Evolutionary conservation across 345 rosid species (phyloP).

Genomic region (Rubroshorea leprosula): DNA sequence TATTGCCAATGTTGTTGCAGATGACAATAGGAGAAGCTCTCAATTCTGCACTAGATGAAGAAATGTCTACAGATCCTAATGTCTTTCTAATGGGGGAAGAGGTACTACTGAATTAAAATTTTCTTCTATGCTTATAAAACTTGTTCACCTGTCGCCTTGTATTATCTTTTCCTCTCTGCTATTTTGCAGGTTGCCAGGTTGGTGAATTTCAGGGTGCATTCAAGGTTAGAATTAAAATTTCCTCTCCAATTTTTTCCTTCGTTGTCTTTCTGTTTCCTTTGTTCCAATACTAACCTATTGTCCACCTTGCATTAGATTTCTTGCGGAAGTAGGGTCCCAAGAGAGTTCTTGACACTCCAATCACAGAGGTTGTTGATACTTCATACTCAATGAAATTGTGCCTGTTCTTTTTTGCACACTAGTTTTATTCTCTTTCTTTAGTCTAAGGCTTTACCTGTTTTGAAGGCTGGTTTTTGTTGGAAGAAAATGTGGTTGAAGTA

Average conservation of each 20-base stretch:
- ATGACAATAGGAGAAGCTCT: conserved; percentile 79
- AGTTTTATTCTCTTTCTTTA: background rate
- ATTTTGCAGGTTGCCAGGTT: conserved; percentile 82
- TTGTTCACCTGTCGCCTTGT: background rate
- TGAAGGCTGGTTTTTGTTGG: conserved; percentile 93
- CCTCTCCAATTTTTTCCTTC: background rate
- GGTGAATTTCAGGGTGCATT: conserved; percentile 99
- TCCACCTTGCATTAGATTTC: conserved; percentile 39
- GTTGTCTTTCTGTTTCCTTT: conserved; percentile 2
- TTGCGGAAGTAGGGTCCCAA: conserved; percentile 89
- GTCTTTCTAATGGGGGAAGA: conserved; percentile 95
- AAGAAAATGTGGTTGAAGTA: no score
- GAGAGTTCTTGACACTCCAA: conserved; percentile 87
- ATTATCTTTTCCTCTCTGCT: conserved; percentile 8
- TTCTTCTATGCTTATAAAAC: background rate
- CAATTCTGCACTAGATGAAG: conserved; percentile 87
- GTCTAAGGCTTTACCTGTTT: background rate
- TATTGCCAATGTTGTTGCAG: conserved; percentile 27
- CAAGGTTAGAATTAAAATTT: conserved; percentile 49
- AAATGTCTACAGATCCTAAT: conserved; percentile 92
- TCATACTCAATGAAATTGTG: background rate
- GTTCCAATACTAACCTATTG: conserved; percentile 7
- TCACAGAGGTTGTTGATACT: conserved; percentile 58
- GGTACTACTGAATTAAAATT: conserved; percentile 37
- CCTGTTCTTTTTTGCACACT: background rate